Percentiles rank a stretch among this genome's conserved stretches.
These are phyloP conservation scores for Melaleuca quinquenervia DNA, from an alignment of 345 rosid genomes.

Conservation along the genomic window DNA sequence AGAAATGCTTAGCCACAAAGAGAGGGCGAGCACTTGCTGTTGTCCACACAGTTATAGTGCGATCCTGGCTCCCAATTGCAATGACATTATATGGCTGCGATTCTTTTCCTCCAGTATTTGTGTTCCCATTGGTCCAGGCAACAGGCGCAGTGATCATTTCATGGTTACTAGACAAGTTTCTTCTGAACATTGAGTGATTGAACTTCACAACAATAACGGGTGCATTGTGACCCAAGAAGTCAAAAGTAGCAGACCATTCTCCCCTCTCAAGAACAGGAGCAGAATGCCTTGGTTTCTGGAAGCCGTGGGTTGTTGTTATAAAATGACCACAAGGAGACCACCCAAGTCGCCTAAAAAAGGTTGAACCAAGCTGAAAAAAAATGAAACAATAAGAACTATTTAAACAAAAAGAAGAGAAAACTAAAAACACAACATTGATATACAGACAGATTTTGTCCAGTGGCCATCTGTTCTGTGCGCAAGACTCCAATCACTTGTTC, in stretches of 20 bases:
- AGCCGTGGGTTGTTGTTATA: conserved; percentile 96
- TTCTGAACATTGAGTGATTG: conserved; percentile 90
- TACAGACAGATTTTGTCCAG: conserved; percentile 94
- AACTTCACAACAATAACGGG: conserved; percentile 93
- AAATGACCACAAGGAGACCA: conserved; percentile 99
- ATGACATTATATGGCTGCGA: conserved; percentile 82
- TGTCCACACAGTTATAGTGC: conserved; percentile 98
- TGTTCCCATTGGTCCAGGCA: conserved; percentile 85
- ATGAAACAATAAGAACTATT: background rate
- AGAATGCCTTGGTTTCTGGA: conserved; percentile 99
- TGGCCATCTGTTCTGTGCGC: conserved; percentile 94
- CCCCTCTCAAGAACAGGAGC: conserved; percentile 99
- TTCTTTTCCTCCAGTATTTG: conserved; percentile 77
- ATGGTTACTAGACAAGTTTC: conserved; percentile 33
- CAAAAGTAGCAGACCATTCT: conserved; percentile 96
- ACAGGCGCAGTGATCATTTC: conserved; percentile 42
- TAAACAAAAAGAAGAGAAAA: background rate
- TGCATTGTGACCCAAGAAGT: conserved; percentile 97
- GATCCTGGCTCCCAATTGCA: conserved; percentile 99
- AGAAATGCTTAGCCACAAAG: conserved; percentile 97
- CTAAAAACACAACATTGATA: background rate
- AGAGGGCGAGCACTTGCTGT: conserved; percentile 96
- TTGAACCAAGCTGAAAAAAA: conserved; percentile 74
- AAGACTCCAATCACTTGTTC: conserved; percentile 96
- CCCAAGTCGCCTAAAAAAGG: conserved; percentile 97